Conservation (phyloP, 768 basidiomycete species). For the Tephrocybe sp. region DNA sequence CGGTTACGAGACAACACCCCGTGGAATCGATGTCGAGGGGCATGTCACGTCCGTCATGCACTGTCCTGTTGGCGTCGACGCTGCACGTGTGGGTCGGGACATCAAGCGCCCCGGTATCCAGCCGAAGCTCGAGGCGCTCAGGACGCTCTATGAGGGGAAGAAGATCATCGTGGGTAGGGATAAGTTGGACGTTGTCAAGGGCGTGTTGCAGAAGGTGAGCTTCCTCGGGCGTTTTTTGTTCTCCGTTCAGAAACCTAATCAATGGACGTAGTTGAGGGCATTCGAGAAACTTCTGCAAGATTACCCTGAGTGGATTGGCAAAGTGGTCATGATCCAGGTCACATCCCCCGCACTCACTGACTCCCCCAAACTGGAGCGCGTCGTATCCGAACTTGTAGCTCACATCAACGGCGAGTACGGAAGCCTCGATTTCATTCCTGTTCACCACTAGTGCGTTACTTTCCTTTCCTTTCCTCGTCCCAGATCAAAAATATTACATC, state of each 20-base stretch:
- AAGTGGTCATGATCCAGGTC: constrained; percentile 87
- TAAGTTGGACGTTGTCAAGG: constrained; percentile 98
- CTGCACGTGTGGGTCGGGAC: constrained; percentile 83
- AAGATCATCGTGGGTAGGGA: constrained; percentile 98
- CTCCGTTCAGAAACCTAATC: too few species aligned
- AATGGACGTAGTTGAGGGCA: constrained; percentile 67
- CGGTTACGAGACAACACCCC: constrained; percentile 81
- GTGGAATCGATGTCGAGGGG: constrained; percentile 83
- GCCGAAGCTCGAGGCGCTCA: constrained; percentile 87
- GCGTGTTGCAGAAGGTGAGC: constrained; percentile 94
- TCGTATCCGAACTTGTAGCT: constrained; percentile 91
- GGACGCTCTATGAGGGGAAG: constrained; percentile 88
- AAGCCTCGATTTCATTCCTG: constrained; percentile 90
- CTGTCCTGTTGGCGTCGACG: constrained; percentile 95
- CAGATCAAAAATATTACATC: too few species aligned
- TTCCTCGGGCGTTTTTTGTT: not conserved
- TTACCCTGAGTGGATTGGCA: constrained; percentile 95
- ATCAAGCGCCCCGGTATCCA: constrained; percentile 76
- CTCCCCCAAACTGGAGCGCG: constrained; percentile 89
- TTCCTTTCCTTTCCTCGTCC: not conserved
- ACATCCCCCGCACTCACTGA: constrained; percentile 92
- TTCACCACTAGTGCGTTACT: constrained; percentile 92
- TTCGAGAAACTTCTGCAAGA: constrained; percentile 93
- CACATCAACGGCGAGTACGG: constrained; percentile 97
- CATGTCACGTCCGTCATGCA: constrained; percentile 81